Evolutionary conservation across 352 stramenopile species (phyloP).

Genomic region (Blastocystis sp.): DNA sequence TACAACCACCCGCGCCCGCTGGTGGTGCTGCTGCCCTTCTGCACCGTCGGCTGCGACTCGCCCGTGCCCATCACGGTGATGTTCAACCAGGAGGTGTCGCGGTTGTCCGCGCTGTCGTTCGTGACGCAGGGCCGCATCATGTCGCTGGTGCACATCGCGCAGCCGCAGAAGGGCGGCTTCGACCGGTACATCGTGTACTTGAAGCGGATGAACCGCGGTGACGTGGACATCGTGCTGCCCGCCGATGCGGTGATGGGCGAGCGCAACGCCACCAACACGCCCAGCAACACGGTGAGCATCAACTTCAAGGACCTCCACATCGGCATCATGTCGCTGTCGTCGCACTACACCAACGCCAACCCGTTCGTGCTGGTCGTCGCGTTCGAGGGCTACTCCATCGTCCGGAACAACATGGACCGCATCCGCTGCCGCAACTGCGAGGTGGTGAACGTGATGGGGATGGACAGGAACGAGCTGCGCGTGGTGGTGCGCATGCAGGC

Average conservation of each 20-base stretch:
- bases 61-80: not conserved
- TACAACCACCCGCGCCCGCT: not conserved
- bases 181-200: conserved; percentile 11
- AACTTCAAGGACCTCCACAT: not conserved
- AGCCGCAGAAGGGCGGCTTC: not conserved
- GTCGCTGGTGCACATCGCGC: not conserved
- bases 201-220: no score
- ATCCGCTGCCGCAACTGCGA: not conserved
- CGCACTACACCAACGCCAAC: conserved; percentile 22
- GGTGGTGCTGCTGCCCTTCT: not conserved
- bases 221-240: conserved; percentile 6
- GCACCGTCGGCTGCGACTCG: not conserved
- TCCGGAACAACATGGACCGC: not conserved
- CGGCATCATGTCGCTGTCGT: not conserved
- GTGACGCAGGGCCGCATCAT: not conserved
- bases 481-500: not conserved
- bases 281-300: not conserved
- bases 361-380: conserved; percentile 3
- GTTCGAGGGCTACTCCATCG: conserved; percentile 8
- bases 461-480: not conserved
- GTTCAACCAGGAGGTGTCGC: not conserved
- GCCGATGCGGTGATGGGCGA: not conserved
- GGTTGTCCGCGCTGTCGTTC: not conserved
- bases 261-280: not conserved
- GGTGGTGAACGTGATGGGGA: not conserved